phyloP scores from a whole-genome alignment of 495 filamentous ascomycete species.

The Lindgomyces ingoldianus region DNA sequence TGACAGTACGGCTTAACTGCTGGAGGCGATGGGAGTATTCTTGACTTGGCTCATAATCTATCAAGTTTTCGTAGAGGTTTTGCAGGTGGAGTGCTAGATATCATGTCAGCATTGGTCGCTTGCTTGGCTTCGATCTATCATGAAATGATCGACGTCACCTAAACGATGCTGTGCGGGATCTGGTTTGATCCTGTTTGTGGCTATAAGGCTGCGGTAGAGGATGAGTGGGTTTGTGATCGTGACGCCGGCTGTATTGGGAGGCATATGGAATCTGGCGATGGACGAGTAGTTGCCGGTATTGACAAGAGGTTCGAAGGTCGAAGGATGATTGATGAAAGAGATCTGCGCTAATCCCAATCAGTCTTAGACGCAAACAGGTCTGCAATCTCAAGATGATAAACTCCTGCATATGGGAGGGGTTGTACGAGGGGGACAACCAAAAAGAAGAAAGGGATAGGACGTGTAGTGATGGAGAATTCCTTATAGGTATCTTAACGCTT shows the following conservation, averaged over 20 bases:
- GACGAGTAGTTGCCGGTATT: not conserved
- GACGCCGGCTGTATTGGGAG: conserved; percentile 43
- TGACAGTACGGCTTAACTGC: conserved; percentile 52
- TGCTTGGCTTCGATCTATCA: too few relatives aligned
- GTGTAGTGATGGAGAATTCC: too few relatives aligned
- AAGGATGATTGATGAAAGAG: conserved; percentile 6
- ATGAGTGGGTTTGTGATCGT: conserved; percentile 73
- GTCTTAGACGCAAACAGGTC: not conserved
- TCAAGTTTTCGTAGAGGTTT: conserved; percentile 64
- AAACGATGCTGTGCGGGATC: conserved; percentile 68
- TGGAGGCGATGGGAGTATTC: conserved; percentile 61
- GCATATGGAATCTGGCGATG: conserved; percentile 33
- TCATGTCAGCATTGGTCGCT: conserved; percentile 13
- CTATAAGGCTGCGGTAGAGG: conserved; percentile 64
- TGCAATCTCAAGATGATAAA: too few relatives aligned
- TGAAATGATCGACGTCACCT: conserved; percentile 36
- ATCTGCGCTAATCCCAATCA: conserved; percentile 18
- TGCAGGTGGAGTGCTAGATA: conserved; percentile 62
- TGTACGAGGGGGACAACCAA: too few relatives aligned
- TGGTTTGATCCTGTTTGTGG: conserved; percentile 58
- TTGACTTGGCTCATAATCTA: conserved; percentile 65
- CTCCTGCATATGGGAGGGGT: too few relatives aligned
- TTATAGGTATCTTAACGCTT: too few relatives aligned
- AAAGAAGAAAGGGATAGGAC: not conserved
- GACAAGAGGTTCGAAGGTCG: conserved; percentile 9